Evolutionary conservation across 345 rosid genomes (phyloP), one percentile per base, ranked within the genome.

Genomic region (Excoecaria cochinchinensis): DNA sequence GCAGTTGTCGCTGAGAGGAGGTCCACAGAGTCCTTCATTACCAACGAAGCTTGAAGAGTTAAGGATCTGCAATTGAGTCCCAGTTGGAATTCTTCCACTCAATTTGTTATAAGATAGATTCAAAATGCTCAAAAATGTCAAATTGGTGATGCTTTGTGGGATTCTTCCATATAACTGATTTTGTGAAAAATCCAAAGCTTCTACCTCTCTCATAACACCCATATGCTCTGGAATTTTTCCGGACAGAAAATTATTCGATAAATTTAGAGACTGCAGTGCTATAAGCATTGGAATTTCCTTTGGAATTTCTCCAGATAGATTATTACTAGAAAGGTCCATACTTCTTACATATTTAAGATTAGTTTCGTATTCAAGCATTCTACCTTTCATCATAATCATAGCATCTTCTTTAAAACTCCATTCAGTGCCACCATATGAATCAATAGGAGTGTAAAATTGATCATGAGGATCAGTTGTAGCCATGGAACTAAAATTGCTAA

Each of bases 121-220:
- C 67, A 63, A 63, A 21, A 14, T 17, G 47, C 67, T 63, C 67
- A 63, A 63, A 63, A 36, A 63, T 63, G 67, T 63, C 47, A 63
- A 38, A 1, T 17, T 63, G 38, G 47, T 15, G 9, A 39, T 63
- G 67, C 67, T 63, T 9, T 63, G 24, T 3, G 67, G 67, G 47
- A 63, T 63, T 15, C 11, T 16, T 38, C 67, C 67, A 5, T 0
- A 14, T 1, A 63, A 16, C 21, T 38, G 47, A 63, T 63, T 63
- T 16, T 19, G 47, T 1, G 67, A 63, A 39, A 63, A 4, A 63
- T 63, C 47, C 46, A 63, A 36, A 17, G 21, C 48, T 63, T 63
- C 24, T 38, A 63, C 5, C 47, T 17, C 21, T 14, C 3, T 38
- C 67, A 63, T 63, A 16, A 5, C n/a, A 39, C 67, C 67, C 4